Base-by-base conservation (phyloP, 2,329 filamentous ascomycete genomes). In the Aschersonia sp. region DNA sequence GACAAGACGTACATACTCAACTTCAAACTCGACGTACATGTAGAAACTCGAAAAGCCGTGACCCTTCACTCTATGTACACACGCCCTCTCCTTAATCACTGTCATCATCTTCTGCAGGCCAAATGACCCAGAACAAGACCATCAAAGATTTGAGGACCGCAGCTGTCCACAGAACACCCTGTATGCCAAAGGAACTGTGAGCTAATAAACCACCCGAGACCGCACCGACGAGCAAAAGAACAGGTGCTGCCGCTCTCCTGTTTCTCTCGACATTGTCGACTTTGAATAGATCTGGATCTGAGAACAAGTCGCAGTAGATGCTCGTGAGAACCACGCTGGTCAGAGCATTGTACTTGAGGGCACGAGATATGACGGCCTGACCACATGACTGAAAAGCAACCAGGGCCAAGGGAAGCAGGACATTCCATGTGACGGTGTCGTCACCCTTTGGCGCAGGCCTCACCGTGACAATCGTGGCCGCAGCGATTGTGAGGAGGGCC, bases 301-400 rank as follows among this genome's bases (percentile, higher is more conserved):
- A 84, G 55, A 87, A 87, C 28, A 91, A 59, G 60, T 91, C 86
- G 59, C 84, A 89, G 66, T 89, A 91, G 52, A 86, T 80, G 59
- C 83, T 88, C 1, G 86, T 91, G 50, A 92, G 64, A 3, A 89
- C 86, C 12, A 89, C 85, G 51, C 82, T 88, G 0, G 85, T 89
- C 28, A 91, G 66, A 2, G 80, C 78, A 50, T 79, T 80, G 58
- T 81, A 83, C 56, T 80, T 75, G 51, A 91, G 63, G 0, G 83
- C 79, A 3, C 85, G 68, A 55, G 82, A 86, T 0, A 78, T 77
- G n/a, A 89, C 80, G 1, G 85, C 84, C 60, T 91, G 85, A 0
- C 85, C 86, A 48, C 82, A 83, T 53, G 79, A 82, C 66, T 91
- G 85, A 56, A 91, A 86, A 2, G 84, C 82, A 5, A 89, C 72